These are phyloP conservation scores for Aureococcus anophagefferens DNA, from an alignment of 108 stramenopile genomes.

Conservation along the genomic window DNA sequence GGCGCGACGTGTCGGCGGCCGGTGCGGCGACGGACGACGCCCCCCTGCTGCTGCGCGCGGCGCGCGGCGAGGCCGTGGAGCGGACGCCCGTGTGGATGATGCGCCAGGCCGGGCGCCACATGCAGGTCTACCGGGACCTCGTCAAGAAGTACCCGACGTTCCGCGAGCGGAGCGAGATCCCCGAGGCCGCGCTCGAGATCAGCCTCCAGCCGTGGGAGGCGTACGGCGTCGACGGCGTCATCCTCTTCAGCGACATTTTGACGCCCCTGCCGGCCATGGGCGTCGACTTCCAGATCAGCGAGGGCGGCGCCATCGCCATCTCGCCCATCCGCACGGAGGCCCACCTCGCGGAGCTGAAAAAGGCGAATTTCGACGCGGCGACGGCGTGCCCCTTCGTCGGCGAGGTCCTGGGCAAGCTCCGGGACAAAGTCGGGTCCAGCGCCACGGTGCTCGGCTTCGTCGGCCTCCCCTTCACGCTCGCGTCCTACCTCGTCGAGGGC, in stretches of 20 bases:
- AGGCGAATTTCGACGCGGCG: conserved; percentile 54
- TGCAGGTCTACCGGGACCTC: conserved; percentile 86
- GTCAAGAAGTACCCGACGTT: conserved; percentile 91
- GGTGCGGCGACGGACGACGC: no score
- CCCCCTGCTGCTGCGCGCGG: conserved; percentile 86
- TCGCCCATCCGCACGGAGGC: conserved; percentile 64
- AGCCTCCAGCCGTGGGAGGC: conserved; percentile 91
- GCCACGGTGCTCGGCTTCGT: conserved; percentile 96
- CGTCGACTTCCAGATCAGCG: conserved; percentile 88
- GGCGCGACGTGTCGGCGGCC: no score
- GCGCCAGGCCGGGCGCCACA: conserved; percentile 98
- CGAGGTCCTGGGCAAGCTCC: conserved; percentile 70
- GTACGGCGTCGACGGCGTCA: conserved; percentile 92
- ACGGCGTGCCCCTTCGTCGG: conserved; percentile 76
- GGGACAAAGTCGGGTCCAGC: conserved; percentile 67
- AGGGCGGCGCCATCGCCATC: conserved; percentile 68
- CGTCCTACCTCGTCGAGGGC: conserved; percentile 94
- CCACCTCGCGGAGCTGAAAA: conserved; percentile 38
- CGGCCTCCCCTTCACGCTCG: conserved; percentile 95
- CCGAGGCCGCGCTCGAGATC: conserved; percentile 86
- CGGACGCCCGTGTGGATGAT: conserved; percentile 98
- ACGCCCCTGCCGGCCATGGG: conserved; percentile 95
- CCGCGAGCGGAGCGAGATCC: conserved; percentile 83
- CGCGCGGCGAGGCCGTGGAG: conserved; percentile 83
- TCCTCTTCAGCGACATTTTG: conserved; percentile 94